A percentile compares a stretch with the other conserved stretches of the same genome.
These are phyloP conservation scores for Potentilla sterilis DNA, from an alignment of 306 rosid genomes.

Conservation along the genomic window DNA sequence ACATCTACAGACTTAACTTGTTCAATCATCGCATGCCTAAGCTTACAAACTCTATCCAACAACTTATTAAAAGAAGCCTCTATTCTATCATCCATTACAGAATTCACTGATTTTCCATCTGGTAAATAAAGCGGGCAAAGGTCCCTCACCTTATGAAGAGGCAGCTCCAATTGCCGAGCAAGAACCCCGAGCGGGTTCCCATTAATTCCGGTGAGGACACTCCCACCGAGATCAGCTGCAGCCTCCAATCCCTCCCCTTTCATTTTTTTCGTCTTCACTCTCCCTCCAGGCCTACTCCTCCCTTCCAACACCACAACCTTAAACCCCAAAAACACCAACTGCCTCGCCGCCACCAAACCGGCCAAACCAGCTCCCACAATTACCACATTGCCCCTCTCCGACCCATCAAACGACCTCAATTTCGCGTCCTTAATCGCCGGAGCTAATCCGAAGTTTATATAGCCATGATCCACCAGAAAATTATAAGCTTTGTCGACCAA, in stretches of 20 bases:
- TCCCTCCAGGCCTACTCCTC: slow-evolving; percentile 76
- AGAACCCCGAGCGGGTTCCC: slow-evolving; percentile 91
- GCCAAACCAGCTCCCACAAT: slow-evolving; percentile 85
- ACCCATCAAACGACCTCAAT: slow-evolving; percentile 46
- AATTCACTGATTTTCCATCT: slow-evolving; percentile 70
- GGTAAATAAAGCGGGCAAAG: slow-evolving; percentile 83
- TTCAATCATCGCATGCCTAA: slow-evolving; percentile 79
- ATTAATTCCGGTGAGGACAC: slow-evolving; percentile 86
- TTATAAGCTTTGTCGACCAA: slow-evolving; percentile 62
- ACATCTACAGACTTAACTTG: slow-evolving; percentile 78
- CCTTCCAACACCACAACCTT: slow-evolving; percentile 85
- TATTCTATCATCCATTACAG: slow-evolving; percentile 64
- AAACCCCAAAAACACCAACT: slow-evolving; percentile 75
- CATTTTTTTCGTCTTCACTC: slow-evolving; percentile 83
- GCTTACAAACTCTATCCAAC: slow-evolving; percentile 90
- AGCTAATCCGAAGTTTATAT: slow-evolving; percentile 77
- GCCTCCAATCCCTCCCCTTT: slow-evolving; percentile 53
- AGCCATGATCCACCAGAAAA: slow-evolving; percentile 75
- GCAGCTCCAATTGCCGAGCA: slow-evolving; percentile 79
- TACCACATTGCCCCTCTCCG: slow-evolving; percentile 59
- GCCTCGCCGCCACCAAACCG: slow-evolving; percentile 85
- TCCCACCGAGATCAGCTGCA: slow-evolving; percentile 91
- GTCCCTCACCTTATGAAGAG: slow-evolving; percentile 91
- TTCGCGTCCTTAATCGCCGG: slow-evolving; percentile 60
- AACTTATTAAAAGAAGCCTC: slow-evolving; percentile 76